Percentiles rank a stretch among this genome's conserved stretches.
Conservation (phyloP, 352 stramenopile genomes). For the Globisporangium emineosum region DNA sequence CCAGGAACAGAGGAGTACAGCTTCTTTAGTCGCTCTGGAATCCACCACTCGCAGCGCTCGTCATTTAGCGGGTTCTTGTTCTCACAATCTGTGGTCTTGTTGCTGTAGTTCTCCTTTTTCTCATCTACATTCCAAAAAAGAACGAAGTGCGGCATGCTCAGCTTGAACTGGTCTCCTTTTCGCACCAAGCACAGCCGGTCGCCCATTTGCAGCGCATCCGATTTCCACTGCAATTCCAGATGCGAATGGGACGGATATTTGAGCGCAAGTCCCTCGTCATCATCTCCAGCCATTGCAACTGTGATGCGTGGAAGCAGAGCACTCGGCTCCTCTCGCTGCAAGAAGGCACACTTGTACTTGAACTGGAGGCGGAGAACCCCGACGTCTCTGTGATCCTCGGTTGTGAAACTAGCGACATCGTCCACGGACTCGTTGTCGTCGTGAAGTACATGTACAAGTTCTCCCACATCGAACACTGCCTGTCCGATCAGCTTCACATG, state of each 20-base stretch:
- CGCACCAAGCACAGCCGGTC: slow-evolving; percentile 44
- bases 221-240: slow-evolving; percentile 41
- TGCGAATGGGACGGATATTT: slow-evolving; percentile 40
- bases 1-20: slow-evolving; percentile 25
- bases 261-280: no score
- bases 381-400: slow-evolving; percentile 32
- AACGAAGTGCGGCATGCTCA: slow-evolving; percentile 41
- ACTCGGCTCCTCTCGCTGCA: slow-evolving; percentile 23
- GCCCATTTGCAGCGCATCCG: slow-evolving; percentile 17
- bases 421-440: slow-evolving; percentile 40
- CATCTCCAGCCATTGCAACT: no score
- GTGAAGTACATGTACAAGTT: slow-evolving; percentile 41
- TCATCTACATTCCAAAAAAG: slow-evolving; percentile 32
- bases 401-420: slow-evolving; percentile 37
- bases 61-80: slow-evolving; percentile 3
- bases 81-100: no score
- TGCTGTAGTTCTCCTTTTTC: no score
- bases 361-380: slow-evolving; percentile 39
- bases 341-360: slow-evolving; percentile 42
- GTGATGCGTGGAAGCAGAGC: slow-evolving; percentile 16
- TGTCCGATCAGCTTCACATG: slow-evolving; percentile 38
- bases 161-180: slow-evolving; percentile 38
- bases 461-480: slow-evolving; percentile 38
- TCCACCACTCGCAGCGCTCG: slow-evolving; percentile 33
- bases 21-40: slow-evolving; percentile 28